Conservation (phyloP, 78 protist species). For the Monosiga brevicollis region DNA sequence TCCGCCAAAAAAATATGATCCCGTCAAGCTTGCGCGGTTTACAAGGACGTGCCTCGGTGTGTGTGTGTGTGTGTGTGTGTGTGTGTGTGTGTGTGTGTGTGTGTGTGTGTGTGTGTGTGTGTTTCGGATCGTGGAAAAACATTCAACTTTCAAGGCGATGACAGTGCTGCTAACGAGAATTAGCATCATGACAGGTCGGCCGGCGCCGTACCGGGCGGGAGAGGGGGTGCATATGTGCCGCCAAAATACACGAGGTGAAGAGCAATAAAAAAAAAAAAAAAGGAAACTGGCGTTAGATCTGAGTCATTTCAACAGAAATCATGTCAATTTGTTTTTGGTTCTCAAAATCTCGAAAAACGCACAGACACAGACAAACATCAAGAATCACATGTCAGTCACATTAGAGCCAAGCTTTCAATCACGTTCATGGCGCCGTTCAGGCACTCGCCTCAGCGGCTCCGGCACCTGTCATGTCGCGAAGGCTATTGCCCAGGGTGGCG, state of each 20-base stretch:
- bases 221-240: neutral
- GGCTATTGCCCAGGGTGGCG: too few species aligned
- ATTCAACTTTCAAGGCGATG: neutral
- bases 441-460: too few species aligned
- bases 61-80: conserved; percentile 1
- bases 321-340: neutral
- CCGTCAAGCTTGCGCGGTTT: too few species aligned
- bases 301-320: neutral
- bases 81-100: conserved; percentile 10
- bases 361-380: neutral
- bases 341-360: neutral
- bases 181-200: too few species aligned
- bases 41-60: too few species aligned
- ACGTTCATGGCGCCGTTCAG: too few species aligned
- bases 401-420: neutral
- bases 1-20: too few species aligned
- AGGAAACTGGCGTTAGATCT: neutral
- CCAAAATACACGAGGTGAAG: neutral
- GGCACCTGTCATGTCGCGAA: too few species aligned
- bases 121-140: neutral
- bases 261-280: neutral
- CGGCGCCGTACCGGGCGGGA: too few species aligned
- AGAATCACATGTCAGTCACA: neutral
- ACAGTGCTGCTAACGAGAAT: too few species aligned
- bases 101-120: neutral